Base-by-base conservation (phyloP, 2,329 filamentous ascomycete genomes). In the Podosphaera fusca region DNA sequence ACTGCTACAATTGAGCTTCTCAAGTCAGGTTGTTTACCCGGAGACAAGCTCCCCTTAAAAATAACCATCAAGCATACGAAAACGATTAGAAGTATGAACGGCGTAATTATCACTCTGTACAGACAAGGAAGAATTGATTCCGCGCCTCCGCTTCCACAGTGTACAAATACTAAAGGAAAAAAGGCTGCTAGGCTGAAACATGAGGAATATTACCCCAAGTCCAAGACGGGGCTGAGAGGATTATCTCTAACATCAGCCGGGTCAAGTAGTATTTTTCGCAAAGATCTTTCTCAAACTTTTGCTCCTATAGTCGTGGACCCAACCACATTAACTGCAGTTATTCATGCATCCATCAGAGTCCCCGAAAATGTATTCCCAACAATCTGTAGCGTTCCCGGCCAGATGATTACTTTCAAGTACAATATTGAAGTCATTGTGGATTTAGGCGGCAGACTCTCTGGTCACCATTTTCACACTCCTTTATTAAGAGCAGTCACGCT, bases 321-420 rank as follows among this genome's bases (percentile, higher is more conserved):
- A 0, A 72, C 69, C 33, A 88, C 82, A 0, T 74, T 95, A 62
- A 84, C 81, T 29, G 81, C 88, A 1, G 83, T 84, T 51, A 80
- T 96, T 47, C 92, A 83, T 14, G 84, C 88, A 3, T 84, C 85
- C 2, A 80, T 98, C 14, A 81, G 87, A 62, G 79, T 96, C 2
- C 92, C 92, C 0, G 87, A 94, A 61, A 87, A 95, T 65, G 81
- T 82, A 0, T 96, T 96, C 63, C 90, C 92, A 0, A 95, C 89
- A 1, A 96, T 96, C 60, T 81, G 81, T 34, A 83, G 82, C 57
- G 87, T 95, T 0, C 92, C 92, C 0, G 88, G 90, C 2, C 83
- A 86, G 38, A 92, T 96, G 82, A 92, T 98, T 61, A 88, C 83
- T 63, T 96, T 98, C 72, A 87, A 84, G 63, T 96, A 98, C 66